Base-by-base conservation (phyloP, 768 basidiomycete species). In the Pleurotus platypus region DNA sequence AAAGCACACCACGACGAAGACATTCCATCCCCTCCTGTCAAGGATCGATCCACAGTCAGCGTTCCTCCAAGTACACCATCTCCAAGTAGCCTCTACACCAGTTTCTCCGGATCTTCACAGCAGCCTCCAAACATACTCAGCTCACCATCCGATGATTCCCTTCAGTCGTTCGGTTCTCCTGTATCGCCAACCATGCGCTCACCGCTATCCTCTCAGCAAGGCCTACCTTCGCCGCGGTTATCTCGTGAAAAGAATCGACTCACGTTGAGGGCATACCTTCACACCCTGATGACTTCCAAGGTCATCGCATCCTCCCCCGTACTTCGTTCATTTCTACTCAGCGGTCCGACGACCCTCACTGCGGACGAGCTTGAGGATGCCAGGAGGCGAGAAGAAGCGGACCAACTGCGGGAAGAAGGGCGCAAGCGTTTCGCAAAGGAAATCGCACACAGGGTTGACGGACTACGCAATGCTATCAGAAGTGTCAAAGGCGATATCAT, bases 401-500 rank as follows among this genome's bases (percentile, higher is more conserved):
- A 99, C 69, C 79, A 76, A 15, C 76, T 90, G 22, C 75, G 97
- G 49, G 96, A 98, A 56, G 93, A 94, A 56, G 95, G 95, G 2
- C 74, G 89, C 60, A 89, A 85, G 67, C 78, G 80, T 57, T 99
- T 99, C 74, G 86, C 90, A 1, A 78, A 77, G 58, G 96, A 98
- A 74, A 92, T 98, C 57, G 86, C 90, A 4, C 79, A 75, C 22
- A 75, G 97, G 43, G 94, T 98, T 18, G 94, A 96, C 56, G 87
- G 84, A 16, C 78, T 99, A 26, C 76, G 96, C 55, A 87, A 85
- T 35, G 85, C 93, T 12, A 82, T 98, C 57, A 86, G 86, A 66
- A 83, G 86, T 62, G 90, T 98, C 61, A 96, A 95, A 69, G 93
- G 94, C 47, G 94, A 98, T 68, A 78, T 98, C n/a, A 84, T 98